Evolutionary conservation across 2,329 filamentous ascomycete genomes (phyloP), one percentile per base, ranked within the genome.

Genomic region (Exophiala bonariae): DNA sequence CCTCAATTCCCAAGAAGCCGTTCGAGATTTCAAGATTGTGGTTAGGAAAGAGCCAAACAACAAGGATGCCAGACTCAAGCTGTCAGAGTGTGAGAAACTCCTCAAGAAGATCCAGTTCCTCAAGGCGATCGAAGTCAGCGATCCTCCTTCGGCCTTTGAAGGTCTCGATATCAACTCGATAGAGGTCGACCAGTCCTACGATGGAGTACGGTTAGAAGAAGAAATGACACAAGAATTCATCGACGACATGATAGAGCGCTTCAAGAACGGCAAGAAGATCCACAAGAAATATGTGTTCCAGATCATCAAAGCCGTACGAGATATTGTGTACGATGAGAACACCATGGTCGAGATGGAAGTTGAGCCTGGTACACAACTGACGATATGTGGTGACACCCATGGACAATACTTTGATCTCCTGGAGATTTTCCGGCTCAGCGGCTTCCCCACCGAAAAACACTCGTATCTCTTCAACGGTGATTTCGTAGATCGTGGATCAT

Each of bases 401-500:
- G 93, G 92, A 36, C 93, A 99, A 79, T 99, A 91, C 73, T 99
- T 95, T 66, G 93, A 99, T 68, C 79, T 99, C 33, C 85, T 99
- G 75, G 89, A 99, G 67, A 86, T 99, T 54, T 99, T 99, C 82
- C 79, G 88, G 55, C 79, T 93, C 47, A 96, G 96, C 60, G 93
- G 93, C 33, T 81, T 78, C 55, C 93, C 93, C 0, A 81, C 80
- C 13, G 89, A 92, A 53, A 89, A 87, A 65, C 90, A 97, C 66
- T 87, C 85, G 67, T 99, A 97, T 66, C 79, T 99, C 10, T 99
- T 99, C 79, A 99, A 99, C 67, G 93, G 93, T 56, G 93, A 99
- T 71, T 99, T 99, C 64, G 93, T 99, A 44, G 93, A 99, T 67
- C 83, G 93, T 66, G 93, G 93, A 20, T 96, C 90, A 30, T 99